A percentile compares a stretch with the other conserved stretches of the same genome.
Evolutionary conservation across 345 rosid species (phyloP).

Genomic region (Melaleuca alternifolia): DNA sequence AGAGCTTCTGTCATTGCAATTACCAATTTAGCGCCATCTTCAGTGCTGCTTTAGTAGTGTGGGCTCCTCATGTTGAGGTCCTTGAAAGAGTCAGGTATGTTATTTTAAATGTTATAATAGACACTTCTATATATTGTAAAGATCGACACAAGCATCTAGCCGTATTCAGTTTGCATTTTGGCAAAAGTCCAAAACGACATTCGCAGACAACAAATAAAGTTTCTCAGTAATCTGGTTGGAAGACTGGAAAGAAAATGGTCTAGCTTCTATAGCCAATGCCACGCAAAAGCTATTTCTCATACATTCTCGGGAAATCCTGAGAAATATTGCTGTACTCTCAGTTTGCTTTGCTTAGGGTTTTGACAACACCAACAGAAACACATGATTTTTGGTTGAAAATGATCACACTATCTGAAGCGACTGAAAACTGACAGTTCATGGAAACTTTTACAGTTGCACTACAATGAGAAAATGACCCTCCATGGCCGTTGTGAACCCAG

Average conservation of each 20-base stretch:
- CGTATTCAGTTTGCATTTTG: not conserved
- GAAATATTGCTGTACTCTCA: not conserved
- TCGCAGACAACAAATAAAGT: not conserved
- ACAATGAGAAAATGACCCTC: not conserved
- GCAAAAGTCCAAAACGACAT: not conserved
- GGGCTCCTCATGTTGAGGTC: not conserved
- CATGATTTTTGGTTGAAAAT: not conserved
- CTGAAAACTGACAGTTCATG: not conserved
- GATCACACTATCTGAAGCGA: not conserved
- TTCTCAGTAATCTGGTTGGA: not conserved
- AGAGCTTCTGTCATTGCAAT: not conserved
- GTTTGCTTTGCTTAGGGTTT: not conserved
- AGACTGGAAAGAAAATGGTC: not conserved
- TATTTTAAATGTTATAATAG: not conserved
- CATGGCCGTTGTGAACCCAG: not conserved
- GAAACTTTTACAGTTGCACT: not conserved
- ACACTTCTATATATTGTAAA: not conserved
- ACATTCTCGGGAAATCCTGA: not conserved
- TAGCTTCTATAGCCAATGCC: not conserved
- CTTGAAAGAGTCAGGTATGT: not conserved
- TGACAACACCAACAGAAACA: not conserved
- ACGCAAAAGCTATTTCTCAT: not conserved
- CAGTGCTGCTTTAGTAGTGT: not conserved
- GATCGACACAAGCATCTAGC: not conserved
- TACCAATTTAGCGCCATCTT: not conserved